These are phyloP conservation scores for Debaryomycetaceae sp. DNA, from an alignment of 1,139 yeast species.

Conservation along the genomic window DNA sequence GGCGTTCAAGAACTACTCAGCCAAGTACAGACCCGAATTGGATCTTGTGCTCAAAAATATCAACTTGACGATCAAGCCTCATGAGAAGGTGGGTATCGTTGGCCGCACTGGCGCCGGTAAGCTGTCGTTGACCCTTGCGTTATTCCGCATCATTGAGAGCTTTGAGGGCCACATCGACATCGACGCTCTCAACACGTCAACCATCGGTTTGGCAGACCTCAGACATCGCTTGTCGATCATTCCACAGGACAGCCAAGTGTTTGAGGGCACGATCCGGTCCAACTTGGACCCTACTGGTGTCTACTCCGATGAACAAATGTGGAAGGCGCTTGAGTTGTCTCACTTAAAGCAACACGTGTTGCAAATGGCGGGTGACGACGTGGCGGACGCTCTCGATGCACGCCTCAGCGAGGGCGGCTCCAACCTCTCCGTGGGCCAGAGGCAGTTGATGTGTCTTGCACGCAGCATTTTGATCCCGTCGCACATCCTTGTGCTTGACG, in stretches of 20 bases:
- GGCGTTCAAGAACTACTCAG: constrained; percentile 67
- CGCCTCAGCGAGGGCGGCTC: constrained; percentile 77
- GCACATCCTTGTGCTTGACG: constrained; percentile 79
- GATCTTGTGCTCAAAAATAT: constrained; percentile 77
- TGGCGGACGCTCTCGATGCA: constrained; percentile 51
- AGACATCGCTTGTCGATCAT: constrained; percentile 84
- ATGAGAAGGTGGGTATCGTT: constrained; percentile 91
- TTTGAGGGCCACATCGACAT: constrained; percentile 66
- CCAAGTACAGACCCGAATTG: constrained; percentile 80
- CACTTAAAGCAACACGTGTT: constrained; percentile 75
- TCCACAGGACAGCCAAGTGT: constrained; percentile 96
- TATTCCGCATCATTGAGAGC: constrained; percentile 87
- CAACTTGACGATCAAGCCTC: constrained; percentile 60
- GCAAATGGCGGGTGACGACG: constrained; percentile 46
- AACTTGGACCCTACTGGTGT: constrained; percentile 81
- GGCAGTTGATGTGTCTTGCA: constrained; percentile 88
- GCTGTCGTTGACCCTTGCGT: constrained; percentile 82
- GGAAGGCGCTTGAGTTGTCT: constrained; percentile 82
- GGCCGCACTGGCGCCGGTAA: constrained; percentile 98
- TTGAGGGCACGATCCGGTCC: constrained; percentile 84
- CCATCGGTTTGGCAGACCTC: constrained; percentile 77
- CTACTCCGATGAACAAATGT: constrained; percentile 70
- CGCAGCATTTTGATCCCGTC: constrained; percentile 81
- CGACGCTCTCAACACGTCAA: constrained; percentile 64
- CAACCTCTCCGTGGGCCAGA: constrained; percentile 85